phyloP scores from a whole-genome alignment of 2,329 filamentous ascomycete species.

The Colletotrichum horii region DNA sequence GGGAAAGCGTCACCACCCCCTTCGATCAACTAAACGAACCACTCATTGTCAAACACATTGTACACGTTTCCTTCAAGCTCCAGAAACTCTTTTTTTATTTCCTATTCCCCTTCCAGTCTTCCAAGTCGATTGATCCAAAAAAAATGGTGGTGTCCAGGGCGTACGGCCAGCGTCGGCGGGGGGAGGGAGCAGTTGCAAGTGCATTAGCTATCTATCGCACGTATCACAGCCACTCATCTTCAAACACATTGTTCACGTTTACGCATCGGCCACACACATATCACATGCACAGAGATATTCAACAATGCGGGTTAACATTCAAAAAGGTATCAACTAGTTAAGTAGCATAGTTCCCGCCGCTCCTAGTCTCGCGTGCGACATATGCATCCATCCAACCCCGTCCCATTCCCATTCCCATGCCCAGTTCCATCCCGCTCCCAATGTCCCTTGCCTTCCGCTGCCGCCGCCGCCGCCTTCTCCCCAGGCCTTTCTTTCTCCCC shows the following conservation, averaged over 20 bases:
- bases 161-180: neutral
- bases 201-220: neutral
- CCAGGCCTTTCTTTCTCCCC: neutral
- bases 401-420: neutral
- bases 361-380: neutral
- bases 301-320: slow-evolving; percentile 5
- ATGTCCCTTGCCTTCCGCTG: neutral
- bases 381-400: neutral
- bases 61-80: neutral
- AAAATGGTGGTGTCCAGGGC: neutral
- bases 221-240: slow-evolving; percentile 7
- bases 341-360: neutral
- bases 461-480: neutral
- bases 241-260: slow-evolving; percentile 10
- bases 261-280: neutral
- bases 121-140: neutral
- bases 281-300: neutral
- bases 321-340: slow-evolving; percentile 1
- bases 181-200: neutral
- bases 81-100: neutral
- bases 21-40: neutral
- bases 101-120: neutral
- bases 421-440: neutral
- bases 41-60: slow-evolving; percentile 7
- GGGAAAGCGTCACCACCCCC: neutral